phyloP scores from a whole-genome alignment of 345 rosid species.

The Physaria fendleri region DNA sequence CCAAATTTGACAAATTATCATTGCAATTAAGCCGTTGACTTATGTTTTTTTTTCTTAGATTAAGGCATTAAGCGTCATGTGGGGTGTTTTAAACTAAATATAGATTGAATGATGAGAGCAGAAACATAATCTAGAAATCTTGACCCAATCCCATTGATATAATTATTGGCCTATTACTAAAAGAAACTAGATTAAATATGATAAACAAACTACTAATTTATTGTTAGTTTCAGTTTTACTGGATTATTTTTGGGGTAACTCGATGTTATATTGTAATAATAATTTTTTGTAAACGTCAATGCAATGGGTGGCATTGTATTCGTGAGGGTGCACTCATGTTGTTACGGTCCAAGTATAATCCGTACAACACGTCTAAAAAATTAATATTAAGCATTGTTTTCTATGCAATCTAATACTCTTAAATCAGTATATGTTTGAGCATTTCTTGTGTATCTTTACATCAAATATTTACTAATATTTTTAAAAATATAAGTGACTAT shows the following conservation, averaged over 20 bases:
- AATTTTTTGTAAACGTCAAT: not conserved
- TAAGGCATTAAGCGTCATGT: not conserved
- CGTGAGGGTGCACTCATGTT: not conserved
- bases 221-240: not conserved
- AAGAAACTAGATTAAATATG: not conserved
- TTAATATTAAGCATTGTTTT: not conserved
- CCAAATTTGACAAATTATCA: not conserved
- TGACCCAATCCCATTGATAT: not conserved
- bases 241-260: slow-evolving; percentile 7
- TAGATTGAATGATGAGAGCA: not conserved
- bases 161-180: not conserved
- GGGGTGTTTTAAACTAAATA: not conserved
- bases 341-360: not conserved
- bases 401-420: not conserved
- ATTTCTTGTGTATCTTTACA: not conserved
- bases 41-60: not conserved
- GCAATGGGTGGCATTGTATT: not conserved
- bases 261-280: not conserved
- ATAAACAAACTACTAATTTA: not conserved
- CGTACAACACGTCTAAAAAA: not conserved
- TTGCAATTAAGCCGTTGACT: slow-evolving; percentile 5
- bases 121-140: not conserved
- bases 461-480: not conserved
- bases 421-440: not conserved
- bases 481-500: not conserved